These are phyloP conservation scores for Sporopachydermia quercuum DNA, from an alignment of 805 yeast genomes.

Conservation along the genomic window DNA sequence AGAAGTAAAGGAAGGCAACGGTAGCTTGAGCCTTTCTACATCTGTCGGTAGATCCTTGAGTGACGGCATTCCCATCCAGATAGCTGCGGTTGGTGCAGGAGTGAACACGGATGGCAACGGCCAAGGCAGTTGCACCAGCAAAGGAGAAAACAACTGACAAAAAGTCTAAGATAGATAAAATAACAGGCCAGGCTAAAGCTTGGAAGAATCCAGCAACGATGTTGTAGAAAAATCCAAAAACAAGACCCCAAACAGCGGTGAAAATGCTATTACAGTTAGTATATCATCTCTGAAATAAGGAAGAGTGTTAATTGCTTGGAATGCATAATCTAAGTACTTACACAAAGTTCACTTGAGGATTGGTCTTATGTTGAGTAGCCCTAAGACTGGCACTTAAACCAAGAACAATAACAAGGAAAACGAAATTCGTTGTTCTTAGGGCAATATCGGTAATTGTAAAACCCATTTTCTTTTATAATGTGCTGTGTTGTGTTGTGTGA, in stretches of 20 bases:
- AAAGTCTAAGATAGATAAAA: constrained; percentile 65
- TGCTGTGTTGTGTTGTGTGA: no score
- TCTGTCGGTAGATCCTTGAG: constrained; percentile 68
- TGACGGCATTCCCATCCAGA: constrained; percentile 47
- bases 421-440: constrained; percentile 61
- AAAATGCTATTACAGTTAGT: constrained; percentile 31
- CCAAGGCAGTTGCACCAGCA: constrained; percentile 89
- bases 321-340: no score
- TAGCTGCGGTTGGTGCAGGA: constrained; percentile 63
- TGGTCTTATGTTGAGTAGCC: constrained; percentile 37
- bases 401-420: constrained; percentile 60
- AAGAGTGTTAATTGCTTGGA: no score
- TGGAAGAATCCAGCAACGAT: constrained; percentile 60
- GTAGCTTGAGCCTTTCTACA: constrained; percentile 92
- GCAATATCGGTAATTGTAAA: constrained; percentile 62
- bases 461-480: constrained; percentile 27
- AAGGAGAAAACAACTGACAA: constrained; percentile 84
- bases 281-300: no score
- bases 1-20: constrained; percentile 71
- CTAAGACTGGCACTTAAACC: constrained; percentile 87
- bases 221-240: constrained; percentile 72
- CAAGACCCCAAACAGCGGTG: constrained; percentile 73
- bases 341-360: constrained; percentile 77
- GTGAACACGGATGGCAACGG: constrained; percentile 78
- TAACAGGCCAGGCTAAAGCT: constrained; percentile 76